Evolutionary conservation across 768 basidiomycete species (phyloP).

Genomic region (Pulveroboletus ravenelii): DNA sequence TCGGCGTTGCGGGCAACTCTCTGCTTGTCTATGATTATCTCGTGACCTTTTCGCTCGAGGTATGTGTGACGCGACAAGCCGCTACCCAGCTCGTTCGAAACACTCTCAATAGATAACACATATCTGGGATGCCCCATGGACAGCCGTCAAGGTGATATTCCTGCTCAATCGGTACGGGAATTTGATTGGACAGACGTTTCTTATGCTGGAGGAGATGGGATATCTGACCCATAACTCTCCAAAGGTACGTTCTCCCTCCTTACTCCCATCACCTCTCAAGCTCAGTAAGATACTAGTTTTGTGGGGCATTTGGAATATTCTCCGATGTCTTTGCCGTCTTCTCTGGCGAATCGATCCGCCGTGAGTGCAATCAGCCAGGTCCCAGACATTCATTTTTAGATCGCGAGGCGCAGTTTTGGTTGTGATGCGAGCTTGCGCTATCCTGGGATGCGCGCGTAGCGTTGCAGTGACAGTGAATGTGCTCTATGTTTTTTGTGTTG

Average conservation of each 20-base stretch:
- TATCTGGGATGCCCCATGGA: slow-evolving; percentile 17
- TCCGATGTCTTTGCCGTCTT: slow-evolving; percentile 2
- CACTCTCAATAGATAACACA: slow-evolving; percentile 10
- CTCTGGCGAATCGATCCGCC: slow-evolving; percentile 20
- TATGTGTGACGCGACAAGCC: background rate
- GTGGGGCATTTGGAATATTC: background rate
- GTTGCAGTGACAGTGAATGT: background rate
- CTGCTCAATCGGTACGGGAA: slow-evolving; percentile 15
- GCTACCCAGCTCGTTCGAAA: background rate
- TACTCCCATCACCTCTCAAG: background rate
- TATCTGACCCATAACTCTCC: slow-evolving; percentile 11
- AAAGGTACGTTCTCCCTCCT: slow-evolving; percentile 1
- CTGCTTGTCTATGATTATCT: slow-evolving; percentile 26
- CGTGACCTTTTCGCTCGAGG: slow-evolving; percentile 26
- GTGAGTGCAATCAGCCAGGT: slow-evolving; percentile 7
- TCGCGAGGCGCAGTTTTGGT: slow-evolving; percentile 16
- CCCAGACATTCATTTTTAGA: background rate
- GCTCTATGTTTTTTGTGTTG: slow-evolving; percentile 11
- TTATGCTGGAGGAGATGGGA: slow-evolving; percentile 23
- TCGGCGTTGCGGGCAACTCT: slow-evolving; percentile 15
- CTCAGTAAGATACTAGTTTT: slow-evolving; percentile 13
- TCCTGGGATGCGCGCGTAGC: slow-evolving; percentile 12
- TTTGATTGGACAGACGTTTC: slow-evolving; percentile 17
- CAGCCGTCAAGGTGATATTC: slow-evolving; percentile 10
- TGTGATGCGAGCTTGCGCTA: slow-evolving; percentile 22